Evolutionary conservation across 257 asterid genomes (phyloP), one percentile per base, ranked within the genome.

Genomic region (Solanum raphanifolium): DNA sequence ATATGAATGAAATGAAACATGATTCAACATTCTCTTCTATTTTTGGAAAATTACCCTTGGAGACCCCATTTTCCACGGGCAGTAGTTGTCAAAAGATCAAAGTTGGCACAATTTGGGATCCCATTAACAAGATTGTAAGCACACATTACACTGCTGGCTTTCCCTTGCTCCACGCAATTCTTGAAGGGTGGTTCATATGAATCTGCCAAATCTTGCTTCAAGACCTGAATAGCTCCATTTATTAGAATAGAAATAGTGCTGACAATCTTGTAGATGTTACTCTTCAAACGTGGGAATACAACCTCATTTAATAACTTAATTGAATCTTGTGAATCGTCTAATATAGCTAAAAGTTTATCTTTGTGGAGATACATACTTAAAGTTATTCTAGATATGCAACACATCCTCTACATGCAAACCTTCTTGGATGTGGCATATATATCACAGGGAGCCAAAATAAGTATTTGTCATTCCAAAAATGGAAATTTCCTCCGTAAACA

Each of bases 51-150:
- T 69, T 91, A 93, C 98, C 98, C 98, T 29, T 89, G 88, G 85
- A 95, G 94, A 5, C 97, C 95, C 98, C 98, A 95, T 89, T 92
- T 85, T 38, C 85, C 85, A 13, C 97, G 96, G 87, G 93, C 96
- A 31, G 90, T 93, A 31, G 65, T 4, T 46, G 94, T 93, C 84
- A 95, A 87, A 35, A 95, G 94, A 60, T 89, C 27, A 66, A 79
- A 32, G 89, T 94, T 92, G 5, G 95, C 98, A 83, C 98, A 95
- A 87, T 75, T 89, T 4, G 98, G 98, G 20, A 95, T 91, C 4
- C 97, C 98, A 31, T 95, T 95, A 13, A 95, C 90, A 4, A 92
- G 94, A 87, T 94, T 94, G 60, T 94, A 94, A 55, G 65, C 65
- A 55, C 65, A 55, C 65, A 55, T 55, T 75, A 94, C 83, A 31